phyloP scores from a whole-genome alignment of 108 stramenopile genomes.

The Mediolabrus comicus region DNA sequence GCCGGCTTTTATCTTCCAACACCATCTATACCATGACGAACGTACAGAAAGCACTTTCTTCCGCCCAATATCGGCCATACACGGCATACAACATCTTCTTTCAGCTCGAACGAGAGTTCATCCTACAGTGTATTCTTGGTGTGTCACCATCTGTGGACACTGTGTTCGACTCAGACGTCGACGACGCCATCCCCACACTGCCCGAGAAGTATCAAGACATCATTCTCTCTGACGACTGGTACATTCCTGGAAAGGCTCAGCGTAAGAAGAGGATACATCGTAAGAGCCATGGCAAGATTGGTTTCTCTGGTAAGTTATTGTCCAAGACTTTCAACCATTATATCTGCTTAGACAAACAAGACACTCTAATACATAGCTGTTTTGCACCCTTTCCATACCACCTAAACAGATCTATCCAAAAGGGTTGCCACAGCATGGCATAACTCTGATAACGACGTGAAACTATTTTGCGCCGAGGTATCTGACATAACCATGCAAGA shows the following conservation, averaged over 20 bases:
- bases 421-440: neutral
- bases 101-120: slow-evolving; percentile 38
- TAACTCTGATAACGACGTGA: neutral
- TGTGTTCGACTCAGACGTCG: slow-evolving; percentile 7
- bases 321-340: neutral
- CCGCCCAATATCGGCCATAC: slow-evolving; percentile 12
- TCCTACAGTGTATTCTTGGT: slow-evolving; percentile 21
- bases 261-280: slow-evolving; percentile 24
- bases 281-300: slow-evolving; percentile 55
- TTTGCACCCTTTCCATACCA: neutral
- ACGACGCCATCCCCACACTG: slow-evolving; percentile 19
- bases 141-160: slow-evolving; percentile 3
- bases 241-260: slow-evolving; percentile 9
- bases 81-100: slow-evolving; percentile 38
- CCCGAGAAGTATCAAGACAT: slow-evolving; percentile 12
- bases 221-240: slow-evolving; percentile 14
- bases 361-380: neutral
- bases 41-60: neutral
- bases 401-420: slow-evolving; percentile 1
- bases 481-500: neutral
- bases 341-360: neutral
- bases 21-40: neutral
- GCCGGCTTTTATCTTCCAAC: too few species aligned
- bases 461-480: slow-evolving; percentile 5
- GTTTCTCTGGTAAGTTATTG: slow-evolving; percentile 17